Percentiles rank a stretch among this genome's conserved stretches.
Conservation (phyloP, 495 filamentous ascomycete species). For the Lophium mytilinum region DNA sequence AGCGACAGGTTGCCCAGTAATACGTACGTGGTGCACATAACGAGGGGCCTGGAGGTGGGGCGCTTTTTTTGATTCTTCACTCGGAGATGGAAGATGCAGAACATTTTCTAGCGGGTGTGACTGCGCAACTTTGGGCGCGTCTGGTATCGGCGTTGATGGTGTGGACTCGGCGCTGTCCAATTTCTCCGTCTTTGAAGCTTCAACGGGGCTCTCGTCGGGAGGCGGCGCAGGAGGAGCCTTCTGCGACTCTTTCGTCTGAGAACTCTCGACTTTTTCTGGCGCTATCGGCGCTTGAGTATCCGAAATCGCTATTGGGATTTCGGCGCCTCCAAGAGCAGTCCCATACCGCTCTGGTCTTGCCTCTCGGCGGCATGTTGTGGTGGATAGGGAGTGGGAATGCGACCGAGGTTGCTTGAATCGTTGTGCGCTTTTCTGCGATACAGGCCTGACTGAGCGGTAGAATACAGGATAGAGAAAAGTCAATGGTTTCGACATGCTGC, state of each 20-base stretch:
- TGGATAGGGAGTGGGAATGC: not conserved
- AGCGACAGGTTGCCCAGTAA: too few species aligned
- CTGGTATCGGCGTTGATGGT: conserved; percentile 13
- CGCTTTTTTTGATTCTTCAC: conserved; percentile 42
- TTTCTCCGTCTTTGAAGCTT: conserved; percentile 10
- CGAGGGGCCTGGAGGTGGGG: conserved; percentile 63
- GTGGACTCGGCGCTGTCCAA: conserved; percentile 8
- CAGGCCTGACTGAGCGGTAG: conserved; percentile 13
- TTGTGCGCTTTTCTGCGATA: not conserved
- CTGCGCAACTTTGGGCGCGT: conserved; percentile 18
- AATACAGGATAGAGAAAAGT: conserved; percentile 35
- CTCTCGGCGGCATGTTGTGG: conserved; percentile 29
- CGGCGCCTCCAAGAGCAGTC: conserved; percentile 36
- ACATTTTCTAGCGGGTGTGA: conserved; percentile 56
- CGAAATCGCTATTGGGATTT: not conserved
- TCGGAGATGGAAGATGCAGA: conserved; percentile 49
- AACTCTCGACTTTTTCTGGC: not conserved
- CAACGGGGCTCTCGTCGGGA: not conserved
- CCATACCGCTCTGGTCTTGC: conserved; percentile 45
- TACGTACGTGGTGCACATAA: conserved; percentile 66
- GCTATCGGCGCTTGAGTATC: not conserved
- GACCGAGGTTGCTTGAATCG: not conserved
- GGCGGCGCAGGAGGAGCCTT: conserved; percentile 3
- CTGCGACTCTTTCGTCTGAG: not conserved
- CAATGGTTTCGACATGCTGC: conserved; percentile 31